Conservation (phyloP, 805 yeast species). For the Candida ulmi region DNA sequence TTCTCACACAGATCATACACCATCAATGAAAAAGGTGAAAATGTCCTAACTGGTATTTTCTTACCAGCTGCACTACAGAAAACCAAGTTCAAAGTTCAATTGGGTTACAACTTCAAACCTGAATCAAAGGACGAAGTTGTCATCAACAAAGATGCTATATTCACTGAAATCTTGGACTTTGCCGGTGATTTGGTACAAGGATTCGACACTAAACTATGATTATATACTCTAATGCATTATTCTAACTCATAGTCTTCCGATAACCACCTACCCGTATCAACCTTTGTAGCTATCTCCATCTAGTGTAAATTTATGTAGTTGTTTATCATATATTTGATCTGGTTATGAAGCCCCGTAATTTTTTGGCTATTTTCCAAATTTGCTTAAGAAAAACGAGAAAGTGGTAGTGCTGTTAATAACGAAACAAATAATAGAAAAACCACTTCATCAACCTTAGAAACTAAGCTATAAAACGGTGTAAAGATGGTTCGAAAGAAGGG, state of each 20-base stretch:
- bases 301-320: no score
- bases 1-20: conserved; percentile 57
- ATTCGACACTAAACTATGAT: conserved; percentile 18
- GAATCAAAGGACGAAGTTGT: conserved; percentile 44
- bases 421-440: neutral
- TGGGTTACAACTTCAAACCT: conserved; percentile 72
- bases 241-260: no score
- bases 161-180: conserved; percentile 61
- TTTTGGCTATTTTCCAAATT: neutral
- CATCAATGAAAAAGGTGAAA: conserved; percentile 49
- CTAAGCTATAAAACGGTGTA: neutral
- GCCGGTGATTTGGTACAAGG: conserved; percentile 61
- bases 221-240: no score
- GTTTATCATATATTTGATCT: neutral
- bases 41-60: conserved; percentile 76
- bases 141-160: conserved; percentile 67
- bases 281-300: no score
- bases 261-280: no score
- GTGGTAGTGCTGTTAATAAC: no score
- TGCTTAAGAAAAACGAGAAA: neutral
- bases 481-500: conserved; percentile 21
- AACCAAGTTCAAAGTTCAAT: conserved; percentile 71
- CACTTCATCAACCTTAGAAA: neutral
- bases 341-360: neutral
- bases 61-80: conserved; percentile 57